phyloP scores from a whole-genome alignment of 495 filamentous ascomycete genomes.

The Aspergillus affinis region DNA sequence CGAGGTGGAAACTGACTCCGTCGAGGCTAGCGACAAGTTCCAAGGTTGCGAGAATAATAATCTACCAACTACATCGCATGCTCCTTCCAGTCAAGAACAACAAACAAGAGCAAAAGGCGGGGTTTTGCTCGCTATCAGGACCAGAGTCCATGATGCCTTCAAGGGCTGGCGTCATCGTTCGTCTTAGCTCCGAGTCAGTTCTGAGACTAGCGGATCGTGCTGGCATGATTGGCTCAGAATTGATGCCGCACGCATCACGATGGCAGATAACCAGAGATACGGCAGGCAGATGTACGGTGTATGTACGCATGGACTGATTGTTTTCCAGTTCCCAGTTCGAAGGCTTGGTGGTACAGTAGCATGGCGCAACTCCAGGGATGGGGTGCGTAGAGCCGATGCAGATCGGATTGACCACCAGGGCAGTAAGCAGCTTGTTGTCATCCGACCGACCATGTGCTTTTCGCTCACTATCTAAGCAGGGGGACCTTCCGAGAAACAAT shows the following conservation, averaged over 20 bases:
- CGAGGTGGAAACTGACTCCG: neutral
- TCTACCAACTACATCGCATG: no score
- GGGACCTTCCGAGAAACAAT: conserved; percentile 1
- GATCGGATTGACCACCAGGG: neutral
- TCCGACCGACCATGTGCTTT: conserved; percentile 6
- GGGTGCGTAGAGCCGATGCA: neutral
- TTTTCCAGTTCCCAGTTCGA: neutral
- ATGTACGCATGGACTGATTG: no score
- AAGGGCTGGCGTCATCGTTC: neutral
- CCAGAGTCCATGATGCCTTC: neutral
- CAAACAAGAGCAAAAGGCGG: neutral
- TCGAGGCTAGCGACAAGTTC: neutral
- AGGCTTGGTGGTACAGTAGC: neutral
- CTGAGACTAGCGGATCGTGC: neutral
- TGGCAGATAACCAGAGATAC: no score
- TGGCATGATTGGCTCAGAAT: neutral
- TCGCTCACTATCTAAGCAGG: neutral
- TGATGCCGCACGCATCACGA: neutral
- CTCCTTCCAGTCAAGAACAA: neutral
- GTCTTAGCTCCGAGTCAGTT: conserved; percentile 4
- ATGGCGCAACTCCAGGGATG: neutral
- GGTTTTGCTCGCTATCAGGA: neutral
- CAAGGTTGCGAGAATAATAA: no score
- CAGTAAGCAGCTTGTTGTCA: neutral
- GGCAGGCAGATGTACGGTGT: no score